phyloP scores from a whole-genome alignment of 495 filamentous ascomycete species.

The Corynascus novoguineensis region DNA sequence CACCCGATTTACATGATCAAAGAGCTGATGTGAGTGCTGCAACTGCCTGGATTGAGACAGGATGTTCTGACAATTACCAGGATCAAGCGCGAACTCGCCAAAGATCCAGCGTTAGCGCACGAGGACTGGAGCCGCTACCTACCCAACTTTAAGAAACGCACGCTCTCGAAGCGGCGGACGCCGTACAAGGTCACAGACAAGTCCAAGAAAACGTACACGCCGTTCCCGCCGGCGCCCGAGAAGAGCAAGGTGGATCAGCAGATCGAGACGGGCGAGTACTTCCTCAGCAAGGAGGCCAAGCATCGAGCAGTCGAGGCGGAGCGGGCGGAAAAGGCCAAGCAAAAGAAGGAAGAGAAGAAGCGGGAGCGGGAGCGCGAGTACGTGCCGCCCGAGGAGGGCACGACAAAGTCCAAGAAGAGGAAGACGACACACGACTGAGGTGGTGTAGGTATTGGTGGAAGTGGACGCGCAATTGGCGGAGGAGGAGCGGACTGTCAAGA shows the following conservation, averaged over 20 bases:
- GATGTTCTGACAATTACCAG: conserved; percentile 17
- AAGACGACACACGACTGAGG: conserved; percentile 48
- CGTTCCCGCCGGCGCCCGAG: conserved; percentile 57
- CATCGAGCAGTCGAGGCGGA: conserved; percentile 74
- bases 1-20: conserved; percentile 72
- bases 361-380: conserved; percentile 78
- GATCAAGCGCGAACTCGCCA: conserved; percentile 97
- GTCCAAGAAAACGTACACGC: conserved; percentile 88
- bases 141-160: conserved; percentile 96
- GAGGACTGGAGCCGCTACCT: conserved; percentile 96
- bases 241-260: conserved; percentile 95
- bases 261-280: conserved; percentile 97
- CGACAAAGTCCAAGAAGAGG: conserved; percentile 55
- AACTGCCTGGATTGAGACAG: not conserved
- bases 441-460: not conserved
- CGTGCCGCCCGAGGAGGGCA: conserved; percentile 72
- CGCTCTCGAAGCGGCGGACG: conserved; percentile 72
- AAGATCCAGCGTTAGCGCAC: conserved; percentile 78
- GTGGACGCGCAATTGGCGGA: conserved; percentile 1
- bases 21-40: conserved; percentile 64
- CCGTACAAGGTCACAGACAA: conserved; percentile 90
- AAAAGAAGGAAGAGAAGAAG: conserved; percentile 85
- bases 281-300: conserved; percentile 85
- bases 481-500: conserved; percentile 11
- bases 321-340: conserved; percentile 70